These are phyloP conservation scores for Peterozyma toletana DNA, from an alignment of 805 yeast genomes.

Conservation along the genomic window DNA sequence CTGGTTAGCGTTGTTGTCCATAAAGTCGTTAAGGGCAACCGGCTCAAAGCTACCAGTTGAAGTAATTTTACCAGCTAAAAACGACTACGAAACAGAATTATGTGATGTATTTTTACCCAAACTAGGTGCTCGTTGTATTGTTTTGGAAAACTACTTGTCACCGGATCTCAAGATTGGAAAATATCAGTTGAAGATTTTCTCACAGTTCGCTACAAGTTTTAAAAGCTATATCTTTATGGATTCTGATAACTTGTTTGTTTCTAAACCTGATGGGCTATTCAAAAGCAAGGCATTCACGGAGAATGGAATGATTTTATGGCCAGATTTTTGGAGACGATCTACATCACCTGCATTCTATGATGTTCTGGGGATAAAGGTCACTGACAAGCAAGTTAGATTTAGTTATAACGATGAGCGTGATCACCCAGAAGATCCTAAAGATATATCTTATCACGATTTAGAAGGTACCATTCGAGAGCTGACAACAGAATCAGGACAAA, in stretches of 20 bases:
- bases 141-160: conserved; percentile 31
- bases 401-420: conserved; percentile 16
- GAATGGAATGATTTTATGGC: conserved; percentile 50
- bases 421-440: conserved; percentile 14
- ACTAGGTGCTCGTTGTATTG: conserved; percentile 51
- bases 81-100: conserved; percentile 35
- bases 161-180: conserved; percentile 31
- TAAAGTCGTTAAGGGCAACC: conserved; percentile 35
- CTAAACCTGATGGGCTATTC: conserved; percentile 46
- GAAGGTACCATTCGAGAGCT: conserved; percentile 47
- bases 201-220: conserved; percentile 43
- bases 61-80: conserved; percentile 36
- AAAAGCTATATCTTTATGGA: conserved; percentile 44
- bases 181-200: conserved; percentile 41
- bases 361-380: conserved; percentile 30
- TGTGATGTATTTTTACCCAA: conserved; percentile 34
- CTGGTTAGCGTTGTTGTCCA: conserved; percentile 49
- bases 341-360: conserved; percentile 43
- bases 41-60: conserved; percentile 45
- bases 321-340: conserved; percentile 54
- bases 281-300: conserved; percentile 43
- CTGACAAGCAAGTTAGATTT: conserved; percentile 22
- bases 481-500: conserved; percentile 50
- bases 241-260: conserved; percentile 44
- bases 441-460: conserved; percentile 41